Evolutionary conservation across 2,329 filamentous ascomycete genomes (phyloP).

Genomic region (Parasarocladium wereldwijsianum): DNA sequence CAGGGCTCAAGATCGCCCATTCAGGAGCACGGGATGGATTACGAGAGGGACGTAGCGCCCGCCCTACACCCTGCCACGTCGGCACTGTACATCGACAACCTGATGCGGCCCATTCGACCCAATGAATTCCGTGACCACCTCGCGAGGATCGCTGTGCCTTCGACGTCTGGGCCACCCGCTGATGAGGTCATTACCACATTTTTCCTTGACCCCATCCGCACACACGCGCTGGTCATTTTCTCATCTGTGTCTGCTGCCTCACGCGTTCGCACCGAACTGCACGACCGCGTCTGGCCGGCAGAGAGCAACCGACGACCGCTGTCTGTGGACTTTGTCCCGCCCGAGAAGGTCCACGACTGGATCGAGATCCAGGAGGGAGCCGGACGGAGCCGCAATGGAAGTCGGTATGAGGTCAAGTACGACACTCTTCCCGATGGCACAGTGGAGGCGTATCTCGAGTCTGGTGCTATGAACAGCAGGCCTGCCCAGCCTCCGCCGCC

Average conservation of each 20-base stretch:
- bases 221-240: conserved; percentile 75
- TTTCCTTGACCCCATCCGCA: conserved; percentile 72
- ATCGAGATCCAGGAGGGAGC: conserved; percentile 49
- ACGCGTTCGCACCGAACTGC: conserved; percentile 60
- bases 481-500: not conserved
- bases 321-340: conserved; percentile 81
- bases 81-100: conserved; percentile 76
- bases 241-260: conserved; percentile 54
- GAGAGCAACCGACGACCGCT: conserved; percentile 73
- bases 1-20: no score
- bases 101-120: conserved; percentile 74
- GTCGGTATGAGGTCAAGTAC: conserved; percentile 63
- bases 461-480: conserved; percentile 8
- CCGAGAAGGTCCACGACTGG: conserved; percentile 59
- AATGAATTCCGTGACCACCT: conserved; percentile 55
- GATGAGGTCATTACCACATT: conserved; percentile 47
- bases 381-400: conserved; percentile 22
- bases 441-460: conserved; percentile 38
- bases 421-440: conserved; percentile 37
- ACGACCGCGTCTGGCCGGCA: conserved; percentile 72
- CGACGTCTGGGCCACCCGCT: conserved; percentile 29
- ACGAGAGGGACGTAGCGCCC: conserved; percentile 28
- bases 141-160: conserved; percentile 48
- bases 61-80: conserved; percentile 58
- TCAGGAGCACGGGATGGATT: conserved; percentile 16